Conservation (phyloP, 2,329 filamentous ascomycete genomes). For the Pseudogymnoascus sp. region DNA sequence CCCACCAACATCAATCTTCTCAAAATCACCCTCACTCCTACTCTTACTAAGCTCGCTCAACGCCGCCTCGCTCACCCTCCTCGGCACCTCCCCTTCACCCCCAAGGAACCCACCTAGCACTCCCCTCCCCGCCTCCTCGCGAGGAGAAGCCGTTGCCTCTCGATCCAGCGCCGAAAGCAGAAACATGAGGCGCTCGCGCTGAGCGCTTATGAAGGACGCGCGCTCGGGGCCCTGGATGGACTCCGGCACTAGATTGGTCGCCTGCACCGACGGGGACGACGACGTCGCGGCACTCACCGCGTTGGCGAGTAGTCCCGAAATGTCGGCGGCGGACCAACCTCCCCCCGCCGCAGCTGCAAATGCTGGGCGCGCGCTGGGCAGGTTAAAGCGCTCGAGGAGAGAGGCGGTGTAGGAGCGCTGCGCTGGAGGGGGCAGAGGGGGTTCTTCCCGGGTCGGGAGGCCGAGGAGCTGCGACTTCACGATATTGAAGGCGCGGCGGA, state of each 20-base stretch:
- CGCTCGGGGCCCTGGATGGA: conserved; percentile 60
- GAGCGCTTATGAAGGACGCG: conserved; percentile 66
- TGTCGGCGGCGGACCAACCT: conserved; percentile 48
- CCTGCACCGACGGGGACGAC: conserved; percentile 19
- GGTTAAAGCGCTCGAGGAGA: conserved; percentile 77
- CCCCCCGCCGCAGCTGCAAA: conserved; percentile 27
- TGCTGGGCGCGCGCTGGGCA: conserved; percentile 61
- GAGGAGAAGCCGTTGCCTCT: conserved; percentile 54
- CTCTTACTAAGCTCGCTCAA: conserved; percentile 64
- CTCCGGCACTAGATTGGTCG: conserved; percentile 56
- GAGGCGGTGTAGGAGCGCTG: conserved; percentile 63
- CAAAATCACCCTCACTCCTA: conserved; percentile 78
- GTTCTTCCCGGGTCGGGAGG: conserved; percentile 50
- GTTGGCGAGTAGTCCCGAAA: conserved; percentile 69
- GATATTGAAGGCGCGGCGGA: conserved; percentile 63
- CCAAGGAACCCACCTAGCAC: conserved; percentile 23
- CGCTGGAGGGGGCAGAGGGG: conserved; percentile 40
- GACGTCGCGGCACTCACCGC: conserved; percentile 46
- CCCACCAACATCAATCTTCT: conserved; percentile 76
- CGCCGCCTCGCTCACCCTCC: conserved; percentile 21
- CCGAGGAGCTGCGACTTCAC: conserved; percentile 74
- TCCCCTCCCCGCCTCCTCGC: conserved; percentile 14
- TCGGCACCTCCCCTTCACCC: conserved; percentile 27
- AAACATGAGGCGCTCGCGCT: conserved; percentile 69
- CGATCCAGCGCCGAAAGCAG: conserved; percentile 72